Percentiles rank a stretch among this genome's conserved stretches.
These are phyloP conservation scores for Nannochloropsis salina DNA, from an alignment of 108 stramenopile genomes.

Conservation along the genomic window DNA sequence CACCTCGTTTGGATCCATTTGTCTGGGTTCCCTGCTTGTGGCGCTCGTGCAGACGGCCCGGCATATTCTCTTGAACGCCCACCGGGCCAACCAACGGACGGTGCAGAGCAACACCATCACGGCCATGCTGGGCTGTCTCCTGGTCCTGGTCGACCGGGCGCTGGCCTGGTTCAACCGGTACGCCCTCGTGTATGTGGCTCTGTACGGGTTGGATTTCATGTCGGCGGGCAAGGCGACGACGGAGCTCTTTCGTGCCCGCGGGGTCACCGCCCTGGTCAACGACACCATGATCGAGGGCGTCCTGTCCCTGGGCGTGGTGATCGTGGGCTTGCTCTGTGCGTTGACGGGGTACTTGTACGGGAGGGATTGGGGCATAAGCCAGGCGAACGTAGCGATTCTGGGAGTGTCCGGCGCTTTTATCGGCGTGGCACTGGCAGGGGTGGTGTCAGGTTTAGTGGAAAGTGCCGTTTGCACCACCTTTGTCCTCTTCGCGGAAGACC, in stretches of 20 bases:
- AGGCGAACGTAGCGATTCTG: slow-evolving; percentile 9
- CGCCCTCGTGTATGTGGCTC: slow-evolving; percentile 76
- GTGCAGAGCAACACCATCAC: slow-evolving; percentile 60
- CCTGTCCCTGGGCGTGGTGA: slow-evolving; percentile 21
- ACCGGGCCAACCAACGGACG: slow-evolving; percentile 58
- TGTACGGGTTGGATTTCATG: slow-evolving; percentile 71
- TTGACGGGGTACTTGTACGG: not conserved
- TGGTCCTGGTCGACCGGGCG: slow-evolving; percentile 49
- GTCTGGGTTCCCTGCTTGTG: slow-evolving; percentile 67
- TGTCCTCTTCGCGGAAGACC: not conserved
- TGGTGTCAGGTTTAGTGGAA: not conserved
- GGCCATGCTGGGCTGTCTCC: slow-evolving; percentile 63
- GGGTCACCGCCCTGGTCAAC: slow-evolving; percentile 44
- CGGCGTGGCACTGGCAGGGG: not conserved
- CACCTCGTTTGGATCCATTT: slow-evolving; percentile 72
- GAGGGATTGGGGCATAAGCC: slow-evolving; percentile 13
- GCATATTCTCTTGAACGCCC: slow-evolving; percentile 56
- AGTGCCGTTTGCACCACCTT: not conserved
- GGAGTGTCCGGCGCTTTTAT: slow-evolving; percentile 1
- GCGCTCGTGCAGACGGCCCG: slow-evolving; percentile 65
- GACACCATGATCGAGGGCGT: slow-evolving; percentile 32
- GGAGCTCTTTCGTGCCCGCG: slow-evolving; percentile 70
- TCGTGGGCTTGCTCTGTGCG: slow-evolving; percentile 25
- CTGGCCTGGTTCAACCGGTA: slow-evolving; percentile 62
- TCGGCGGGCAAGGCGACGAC: slow-evolving; percentile 68